These are phyloP conservation scores for Vitis hybrid DNA, from an alignment of 177 flowering plant species.

Conservation along the genomic window DNA sequence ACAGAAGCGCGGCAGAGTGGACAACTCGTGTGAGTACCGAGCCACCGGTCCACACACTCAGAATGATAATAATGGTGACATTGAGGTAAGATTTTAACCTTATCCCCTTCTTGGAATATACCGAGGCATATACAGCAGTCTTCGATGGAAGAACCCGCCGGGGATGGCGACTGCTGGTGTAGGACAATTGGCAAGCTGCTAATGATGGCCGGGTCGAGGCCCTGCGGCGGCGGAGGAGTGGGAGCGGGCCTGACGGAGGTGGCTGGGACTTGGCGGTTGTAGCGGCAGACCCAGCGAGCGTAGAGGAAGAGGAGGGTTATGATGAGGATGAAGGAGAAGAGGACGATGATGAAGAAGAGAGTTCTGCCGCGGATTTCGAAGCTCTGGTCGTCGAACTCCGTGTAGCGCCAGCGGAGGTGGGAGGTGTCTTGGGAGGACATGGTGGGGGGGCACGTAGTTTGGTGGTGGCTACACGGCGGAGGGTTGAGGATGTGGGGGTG, in stretches of 20 bases:
- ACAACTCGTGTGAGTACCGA: conserved; percentile 60
- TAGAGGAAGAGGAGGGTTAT: conserved; percentile 56
- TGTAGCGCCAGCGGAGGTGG: conserved; percentile 60
- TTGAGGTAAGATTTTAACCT: conserved; percentile 64
- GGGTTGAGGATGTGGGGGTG: conserved; percentile 5
- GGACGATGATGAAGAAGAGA: conserved; percentile 41
- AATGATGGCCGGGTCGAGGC: conserved; percentile 49
- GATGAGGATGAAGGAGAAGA: conserved; percentile 49
- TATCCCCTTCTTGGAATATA: conserved; percentile 59
- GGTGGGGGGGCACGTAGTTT: neutral
- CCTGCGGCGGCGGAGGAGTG: conserved; percentile 23
- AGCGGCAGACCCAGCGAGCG: conserved; percentile 62
- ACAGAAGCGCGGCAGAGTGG: conserved; percentile 75
- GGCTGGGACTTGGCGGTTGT: conserved; percentile 13
- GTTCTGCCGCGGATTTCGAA: conserved; percentile 59
- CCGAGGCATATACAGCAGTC: conserved; percentile 81
- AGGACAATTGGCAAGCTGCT: conserved; percentile 45
- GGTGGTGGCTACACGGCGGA: conserved; percentile 2
- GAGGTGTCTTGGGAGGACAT: conserved; percentile 29
- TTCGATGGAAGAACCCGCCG: no score
- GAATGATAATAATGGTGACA: conserved; percentile 69
- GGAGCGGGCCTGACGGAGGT: conserved; percentile 2
- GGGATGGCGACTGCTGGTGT: conserved; percentile 11
- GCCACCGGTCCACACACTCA: conserved; percentile 82
- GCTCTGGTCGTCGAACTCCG: conserved; percentile 51